These are phyloP conservation scores for Fusarium armeniacum DNA, from an alignment of 2,329 filamentous ascomycete species.

Conservation along the genomic window DNA sequence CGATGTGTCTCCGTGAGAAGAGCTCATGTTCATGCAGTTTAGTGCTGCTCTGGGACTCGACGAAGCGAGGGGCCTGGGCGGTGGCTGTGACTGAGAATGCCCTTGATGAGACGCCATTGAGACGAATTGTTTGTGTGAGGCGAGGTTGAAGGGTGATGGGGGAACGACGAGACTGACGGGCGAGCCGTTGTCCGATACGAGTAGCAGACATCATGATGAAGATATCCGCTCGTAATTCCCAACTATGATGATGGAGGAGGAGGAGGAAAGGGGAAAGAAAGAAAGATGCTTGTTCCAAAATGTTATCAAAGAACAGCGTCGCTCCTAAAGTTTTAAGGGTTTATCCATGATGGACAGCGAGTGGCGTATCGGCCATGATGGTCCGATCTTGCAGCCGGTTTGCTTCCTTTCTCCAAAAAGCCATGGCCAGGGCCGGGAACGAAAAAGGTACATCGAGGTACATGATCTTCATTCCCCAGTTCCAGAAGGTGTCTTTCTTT, in stretches of 20 bases:
- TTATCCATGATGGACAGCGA: conserved; percentile 24
- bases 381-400: conserved; percentile 41
- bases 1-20: conserved; percentile 89
- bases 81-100: conserved; percentile 39
- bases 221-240: conserved; percentile 14
- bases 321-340: conserved; percentile 39
- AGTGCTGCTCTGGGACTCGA: conserved; percentile 38
- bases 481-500: conserved; percentile 12
- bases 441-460: conserved; percentile 37
- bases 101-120: conserved; percentile 27
- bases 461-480: conserved; percentile 11
- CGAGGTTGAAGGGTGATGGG: conserved; percentile 40
- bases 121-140: conserved; percentile 33
- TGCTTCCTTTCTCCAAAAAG: conserved; percentile 12
- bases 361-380: conserved; percentile 44
- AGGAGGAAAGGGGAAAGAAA: not conserved
- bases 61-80: conserved; percentile 38
- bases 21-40: conserved; percentile 47
- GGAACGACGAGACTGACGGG: conserved; percentile 45
- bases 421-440: conserved; percentile 27
- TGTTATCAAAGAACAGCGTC: conserved; percentile 24
- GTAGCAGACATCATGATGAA: conserved; percentile 48
- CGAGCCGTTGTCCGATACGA: conserved; percentile 49
- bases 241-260: conserved; percentile 13
- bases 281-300: conserved; percentile 2